Base-by-base conservation (phyloP, 2,329 filamentous ascomycete genomes). In the Thelonectria discophora region DNA sequence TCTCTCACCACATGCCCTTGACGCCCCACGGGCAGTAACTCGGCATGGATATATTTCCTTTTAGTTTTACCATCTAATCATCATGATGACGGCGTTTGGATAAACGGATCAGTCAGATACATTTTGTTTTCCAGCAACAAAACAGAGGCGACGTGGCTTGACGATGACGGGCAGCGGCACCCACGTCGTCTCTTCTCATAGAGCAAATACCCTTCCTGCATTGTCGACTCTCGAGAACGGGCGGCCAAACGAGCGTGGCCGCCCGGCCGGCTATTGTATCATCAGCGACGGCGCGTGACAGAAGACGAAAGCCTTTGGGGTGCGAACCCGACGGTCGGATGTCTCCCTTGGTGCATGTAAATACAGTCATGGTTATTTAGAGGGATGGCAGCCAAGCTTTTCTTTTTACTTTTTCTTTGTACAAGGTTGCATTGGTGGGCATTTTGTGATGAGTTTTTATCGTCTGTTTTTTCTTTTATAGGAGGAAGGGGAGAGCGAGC, bases 1-100 rank as follows among this genome's bases (percentile, higher is more conserved):
- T 72, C 64, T 66, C 69, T 57, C 69, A 71, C 50, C 67, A 71
- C 42, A 52, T 71, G 40, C 63, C 71, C 51, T 65, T 70, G 58
- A 55, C 52, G 39, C 64, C 69, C 43, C 68, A 71, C 7, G 61
- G 66, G 17, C 63, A 63, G 58, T 67, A 55, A 65, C 45, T 50
- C 39, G 13, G 32, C 32, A 34, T 3, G 8, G 3, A 34, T 34
- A 11, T 34, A 34, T 34, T 5, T 24, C 55, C 56, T 56, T 24
- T 18, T 39, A 40, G 12, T 45, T 37, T 24, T 42, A 42, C 39
- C 21, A 60, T 52, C 39, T 55, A 55, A 55, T 59, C 48, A 63
- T 59, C 51, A 63, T 59, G 55, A 60, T 55, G 13, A 60, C 56
- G 60, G 60, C 56, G 60, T 63, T 63, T 56, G 55, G 59, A 58